Evolutionary conservation across 2,329 filamentous ascomycete genomes (phyloP).

Genomic region (Grosmannia serpens): DNA sequence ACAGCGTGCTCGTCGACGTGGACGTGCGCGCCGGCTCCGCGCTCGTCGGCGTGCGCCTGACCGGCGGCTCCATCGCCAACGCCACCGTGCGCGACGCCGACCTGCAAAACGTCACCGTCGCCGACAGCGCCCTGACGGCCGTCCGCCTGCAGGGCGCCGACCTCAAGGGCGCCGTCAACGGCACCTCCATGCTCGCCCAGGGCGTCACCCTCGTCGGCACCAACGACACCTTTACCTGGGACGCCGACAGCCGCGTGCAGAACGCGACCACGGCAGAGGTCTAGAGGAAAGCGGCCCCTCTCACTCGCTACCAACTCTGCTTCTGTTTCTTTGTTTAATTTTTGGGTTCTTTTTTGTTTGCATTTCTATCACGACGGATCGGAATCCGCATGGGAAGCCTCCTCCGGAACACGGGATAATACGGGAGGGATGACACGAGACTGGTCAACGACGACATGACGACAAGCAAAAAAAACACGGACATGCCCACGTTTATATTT

Average conservation of each 20-base stretch:
- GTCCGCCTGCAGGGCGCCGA: slow-evolving; percentile 4
- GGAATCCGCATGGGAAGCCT: not conserved
- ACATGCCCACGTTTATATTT: not conserved
- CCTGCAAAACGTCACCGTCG: slow-evolving; percentile 5
- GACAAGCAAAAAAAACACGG: not conserved
- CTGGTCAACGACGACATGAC: not conserved
- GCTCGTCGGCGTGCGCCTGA: slow-evolving; percentile 9
- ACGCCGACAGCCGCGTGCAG: not conserved
- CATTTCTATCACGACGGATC: not conserved
- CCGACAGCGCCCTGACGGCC: not conserved
- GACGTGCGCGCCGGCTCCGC: slow-evolving; percentile 4
- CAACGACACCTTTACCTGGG: not conserved
- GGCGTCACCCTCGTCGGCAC: not conserved
- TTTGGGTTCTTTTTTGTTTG: not conserved
- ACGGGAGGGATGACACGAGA: not conserved
- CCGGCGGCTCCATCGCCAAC: slow-evolving; percentile 9
- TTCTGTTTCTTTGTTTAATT: not conserved
- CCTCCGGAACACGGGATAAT: not conserved
- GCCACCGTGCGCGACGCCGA: slow-evolving; percentile 6
- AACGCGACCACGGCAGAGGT: not conserved
- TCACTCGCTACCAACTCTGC: not conserved
- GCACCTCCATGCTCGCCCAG: not conserved
- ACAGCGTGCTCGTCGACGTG: slow-evolving; percentile 9
- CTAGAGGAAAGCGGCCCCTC: not conserved
- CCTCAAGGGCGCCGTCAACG: not conserved